These are phyloP conservation scores for Populus euphratica DNA, from an alignment of 345 rosid genomes.

Conservation along the genomic window DNA sequence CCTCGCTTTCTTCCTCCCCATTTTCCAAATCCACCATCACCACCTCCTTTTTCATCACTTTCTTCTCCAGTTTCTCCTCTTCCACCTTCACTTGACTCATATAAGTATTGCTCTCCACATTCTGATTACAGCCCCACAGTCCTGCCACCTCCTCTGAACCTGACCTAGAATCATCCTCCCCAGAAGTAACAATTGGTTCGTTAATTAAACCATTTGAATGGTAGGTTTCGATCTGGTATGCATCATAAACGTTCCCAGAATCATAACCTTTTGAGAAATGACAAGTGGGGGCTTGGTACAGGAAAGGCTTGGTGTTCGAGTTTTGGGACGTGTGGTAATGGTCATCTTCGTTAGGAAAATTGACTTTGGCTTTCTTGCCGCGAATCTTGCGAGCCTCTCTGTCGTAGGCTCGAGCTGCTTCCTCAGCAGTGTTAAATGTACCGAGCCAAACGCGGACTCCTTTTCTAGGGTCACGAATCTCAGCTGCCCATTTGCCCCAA, in stretches of 20 bases:
- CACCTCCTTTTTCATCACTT: constrained; percentile 18
- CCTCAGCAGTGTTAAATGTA: constrained; percentile 83
- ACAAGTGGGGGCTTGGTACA: not conserved
- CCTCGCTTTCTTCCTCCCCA: constrained; percentile 38
- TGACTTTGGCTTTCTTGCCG: constrained; percentile 80
- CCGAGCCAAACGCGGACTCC: constrained; percentile 97
- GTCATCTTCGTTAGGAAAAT: constrained; percentile 69
- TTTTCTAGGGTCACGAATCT: constrained; percentile 90
- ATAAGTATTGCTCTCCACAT: not conserved
- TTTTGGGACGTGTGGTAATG: constrained; percentile 3
- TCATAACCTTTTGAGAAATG: constrained; percentile 1
- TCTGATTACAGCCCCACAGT: constrained; percentile 1
- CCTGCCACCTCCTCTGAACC: constrained; percentile 15
- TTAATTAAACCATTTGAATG: not conserved
- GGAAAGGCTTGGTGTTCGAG: constrained; percentile 1
- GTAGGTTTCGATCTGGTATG: constrained; percentile 28
- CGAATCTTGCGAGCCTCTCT: constrained; percentile 77
- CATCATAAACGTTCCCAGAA: constrained; percentile 32
- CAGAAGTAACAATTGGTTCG: constrained; percentile 22
- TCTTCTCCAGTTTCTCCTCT: not conserved
- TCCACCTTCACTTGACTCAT: constrained; percentile 3
- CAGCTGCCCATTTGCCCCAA: constrained; percentile 98
- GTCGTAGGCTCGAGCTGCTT: constrained; percentile 91
- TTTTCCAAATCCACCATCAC: constrained; percentile 4
- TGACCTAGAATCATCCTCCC: constrained; percentile 32